Evolutionary conservation across 2,329 filamentous ascomycete species (phyloP).

Genomic region (Trichoderma harzianum): DNA sequence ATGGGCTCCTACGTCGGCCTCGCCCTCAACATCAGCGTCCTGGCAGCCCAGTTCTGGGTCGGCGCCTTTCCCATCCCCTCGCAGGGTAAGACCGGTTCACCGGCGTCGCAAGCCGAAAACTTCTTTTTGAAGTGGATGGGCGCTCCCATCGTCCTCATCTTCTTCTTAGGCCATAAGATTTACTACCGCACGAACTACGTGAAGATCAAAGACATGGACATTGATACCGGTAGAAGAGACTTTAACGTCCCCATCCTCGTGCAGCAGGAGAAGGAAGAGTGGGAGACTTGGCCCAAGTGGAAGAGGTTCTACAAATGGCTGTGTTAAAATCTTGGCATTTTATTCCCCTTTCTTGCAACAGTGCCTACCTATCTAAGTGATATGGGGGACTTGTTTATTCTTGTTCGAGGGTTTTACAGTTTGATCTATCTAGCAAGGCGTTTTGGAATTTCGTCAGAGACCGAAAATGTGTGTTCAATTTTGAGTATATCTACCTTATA

Average conservation of each 20-base stretch:
- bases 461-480: background rate
- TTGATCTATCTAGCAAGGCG: conserved; percentile 6
- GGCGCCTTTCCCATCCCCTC: conserved; percentile 71
- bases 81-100: conserved; percentile 35
- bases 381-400: background rate
- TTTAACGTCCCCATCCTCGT: conserved; percentile 77
- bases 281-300: conserved; percentile 68
- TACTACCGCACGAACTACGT: conserved; percentile 68
- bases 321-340: conserved; percentile 46
- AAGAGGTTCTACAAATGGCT: conserved; percentile 72
- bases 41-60: conserved; percentile 85
- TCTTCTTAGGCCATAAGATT: conserved; percentile 74
- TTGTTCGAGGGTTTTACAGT: background rate
- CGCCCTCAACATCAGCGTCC: conserved; percentile 68
- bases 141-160: conserved; percentile 62
- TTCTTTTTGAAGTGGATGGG: conserved; percentile 76
- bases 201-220: conserved; percentile 71
- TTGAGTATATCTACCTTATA: background rate
- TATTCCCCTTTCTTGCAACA: background rate
- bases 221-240: conserved; percentile 80
- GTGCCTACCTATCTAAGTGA: background rate
- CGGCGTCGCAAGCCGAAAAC: conserved; percentile 48
- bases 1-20: conserved; percentile 79
- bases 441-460: background rate
- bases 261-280: conserved; percentile 75